phyloP scores from a whole-genome alignment of 768 basidiomycete species.

The Mycena epipterygia region DNA sequence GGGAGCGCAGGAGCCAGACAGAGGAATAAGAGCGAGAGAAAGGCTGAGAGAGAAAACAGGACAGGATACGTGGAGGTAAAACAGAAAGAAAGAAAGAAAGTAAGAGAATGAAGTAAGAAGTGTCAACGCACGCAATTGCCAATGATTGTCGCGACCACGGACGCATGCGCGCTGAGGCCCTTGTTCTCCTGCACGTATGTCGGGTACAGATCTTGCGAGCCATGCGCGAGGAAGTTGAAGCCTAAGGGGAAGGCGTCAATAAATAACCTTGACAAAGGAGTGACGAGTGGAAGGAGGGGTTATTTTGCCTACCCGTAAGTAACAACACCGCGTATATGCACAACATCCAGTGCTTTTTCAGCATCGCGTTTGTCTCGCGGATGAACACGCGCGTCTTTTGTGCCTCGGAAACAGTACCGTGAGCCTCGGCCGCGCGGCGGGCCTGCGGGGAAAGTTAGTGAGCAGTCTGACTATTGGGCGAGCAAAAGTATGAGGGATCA shows the following conservation, averaged over 20 bases:
- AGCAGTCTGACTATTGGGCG: conserved; percentile 12
- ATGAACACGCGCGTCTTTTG: conserved; percentile 81
- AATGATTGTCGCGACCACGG: conserved; percentile 86
- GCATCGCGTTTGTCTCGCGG: conserved; percentile 79
- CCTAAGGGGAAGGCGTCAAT: conserved; percentile 34
- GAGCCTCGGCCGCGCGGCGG: conserved; percentile 30
- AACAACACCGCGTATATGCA: conserved; percentile 90
- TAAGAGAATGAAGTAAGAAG: conserved; percentile 8
- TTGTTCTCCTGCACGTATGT: conserved; percentile 79
- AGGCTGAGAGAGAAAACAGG: conserved; percentile 3
- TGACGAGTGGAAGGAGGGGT: not conserved
- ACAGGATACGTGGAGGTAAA: conserved; percentile 2
- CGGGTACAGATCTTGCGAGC: conserved; percentile 82
- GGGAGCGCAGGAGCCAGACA: conserved; percentile 10
- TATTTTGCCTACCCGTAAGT: conserved; percentile 65
- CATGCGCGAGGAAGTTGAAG: conserved; percentile 76
- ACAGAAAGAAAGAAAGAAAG: conserved; percentile 2
- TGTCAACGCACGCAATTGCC: conserved; percentile 68
- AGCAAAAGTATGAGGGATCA: not conserved
- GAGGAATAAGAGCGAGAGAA: conserved; percentile 5
- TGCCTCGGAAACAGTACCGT: conserved; percentile 44
- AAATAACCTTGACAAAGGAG: not conserved
- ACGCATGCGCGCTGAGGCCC: conserved; percentile 65
- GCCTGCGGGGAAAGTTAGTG: conserved; percentile 13
- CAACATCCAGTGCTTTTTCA: conserved; percentile 84